Evolutionary conservation across 805 yeast genomes (phyloP), one percentile per base, ranked within the genome.

Genomic region (Barnettozyma siamensis): DNA sequence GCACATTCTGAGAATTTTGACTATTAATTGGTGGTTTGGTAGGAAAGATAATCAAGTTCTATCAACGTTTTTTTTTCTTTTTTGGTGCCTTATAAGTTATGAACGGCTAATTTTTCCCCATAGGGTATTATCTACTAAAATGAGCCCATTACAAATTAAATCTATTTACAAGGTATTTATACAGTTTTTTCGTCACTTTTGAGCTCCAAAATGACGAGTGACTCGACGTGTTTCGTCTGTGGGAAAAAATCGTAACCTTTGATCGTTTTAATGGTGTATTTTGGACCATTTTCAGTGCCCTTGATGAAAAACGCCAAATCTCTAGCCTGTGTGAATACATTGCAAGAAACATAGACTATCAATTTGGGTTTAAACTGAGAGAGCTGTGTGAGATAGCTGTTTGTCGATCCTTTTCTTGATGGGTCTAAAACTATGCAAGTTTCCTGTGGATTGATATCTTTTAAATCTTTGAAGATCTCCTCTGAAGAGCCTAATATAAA

Each of bases 271-370:
- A 93, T 72, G 38, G 65, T 65, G 64, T 88, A 93, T 20, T 71
- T 55, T 4, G 58, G 48, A 2, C 93, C 93, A 49, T 76, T 60
- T 19, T 62, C 66, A 5, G 89, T 80, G 23, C 78, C 69, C 41
- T 73, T 75, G 41, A 88, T 60, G 55, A 91, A 85, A 66, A 77
- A 88, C 47, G 84, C 86, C 35, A 91, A 59, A 59, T 91, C 99
- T 52, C 98, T 71, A 2, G 98, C 98, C 64, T 91, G 99, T n/a
- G 96, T 86, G 64, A 89, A 96, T 35, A 91, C 99, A 60, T 91
- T 91, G 66, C 99, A 91, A 40, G 96, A 86, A 41, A 91, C 82
- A 63, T 91, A 91, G 13, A 93, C 88, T 41, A 93, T 78, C 49
- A 80, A 76, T 17, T 80, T 80, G 4, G 99, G 98, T 43, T 73